phyloP scores from a whole-genome alignment of 257 asterid genomes.

The Mentha longifolia region DNA sequence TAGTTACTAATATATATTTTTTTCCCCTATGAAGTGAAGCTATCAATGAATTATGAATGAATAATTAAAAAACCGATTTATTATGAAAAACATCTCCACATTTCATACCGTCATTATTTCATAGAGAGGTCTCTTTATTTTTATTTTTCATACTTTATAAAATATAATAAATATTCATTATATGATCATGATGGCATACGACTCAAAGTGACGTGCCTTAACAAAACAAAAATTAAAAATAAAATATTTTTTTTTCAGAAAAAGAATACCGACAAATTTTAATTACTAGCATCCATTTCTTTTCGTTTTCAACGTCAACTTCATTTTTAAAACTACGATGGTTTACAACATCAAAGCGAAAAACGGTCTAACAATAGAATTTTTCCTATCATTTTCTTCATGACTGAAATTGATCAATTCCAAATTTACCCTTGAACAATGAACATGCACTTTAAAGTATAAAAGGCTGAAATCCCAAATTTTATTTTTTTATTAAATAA shows the following conservation, averaged over 20 bases:
- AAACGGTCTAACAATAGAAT: background rate
- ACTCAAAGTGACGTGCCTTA: background rate
- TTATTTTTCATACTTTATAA: background rate
- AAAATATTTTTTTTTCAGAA: background rate
- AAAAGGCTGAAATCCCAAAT: background rate
- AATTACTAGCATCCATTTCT: background rate
- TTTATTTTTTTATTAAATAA: background rate
- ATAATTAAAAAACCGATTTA: background rate
- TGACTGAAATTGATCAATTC: background rate
- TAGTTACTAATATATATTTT: background rate
- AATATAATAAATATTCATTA: background rate
- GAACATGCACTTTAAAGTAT: background rate
- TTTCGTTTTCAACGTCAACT: slow-evolving; percentile 1
- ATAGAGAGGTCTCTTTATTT: background rate
- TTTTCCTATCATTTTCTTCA: background rate
- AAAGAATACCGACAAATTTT: background rate
- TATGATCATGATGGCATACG: background rate
- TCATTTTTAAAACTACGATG: background rate
- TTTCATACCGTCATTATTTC: background rate
- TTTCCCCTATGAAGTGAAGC: background rate
- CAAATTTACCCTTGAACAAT: background rate
- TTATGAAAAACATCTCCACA: background rate
- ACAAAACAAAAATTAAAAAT: too few species aligned
- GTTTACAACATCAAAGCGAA: background rate
- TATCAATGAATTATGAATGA: background rate